Evolutionary conservation across 78 protist genomes (phyloP), one percentile per base, ranked within the genome.

Genomic region (Bodo saltans): DNA sequence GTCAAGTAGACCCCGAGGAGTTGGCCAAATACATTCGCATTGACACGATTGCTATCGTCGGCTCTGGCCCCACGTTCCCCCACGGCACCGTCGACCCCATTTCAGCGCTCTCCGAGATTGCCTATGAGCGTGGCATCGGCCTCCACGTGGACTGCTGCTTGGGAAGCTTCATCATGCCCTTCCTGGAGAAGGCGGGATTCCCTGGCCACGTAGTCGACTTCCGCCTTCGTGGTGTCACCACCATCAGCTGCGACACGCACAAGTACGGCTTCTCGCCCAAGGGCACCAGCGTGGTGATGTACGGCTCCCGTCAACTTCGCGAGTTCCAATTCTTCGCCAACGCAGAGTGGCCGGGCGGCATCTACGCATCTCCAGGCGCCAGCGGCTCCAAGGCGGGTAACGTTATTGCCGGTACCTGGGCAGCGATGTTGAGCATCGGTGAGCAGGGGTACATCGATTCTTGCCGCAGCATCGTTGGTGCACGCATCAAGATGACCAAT

Each of bases 191-290:
- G 40, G 68, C 76, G 21, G 95, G 92, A 3, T 1, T 72, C 33
- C 71, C 69, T 11, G 29, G 30, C 3, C 25, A 3, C 60, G 67
- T 42, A 0, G 72, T 39, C 70, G 96, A 94, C 83, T 93, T 90
- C 87, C 3, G 89, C 34, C 70, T 90, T 33, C 73, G 40, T 8
- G 96, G 96, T 34, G 96, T 93, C 42, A 89, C 94, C 17, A 83
- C 93, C 29, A 88, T 93, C 75, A 92, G 95, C 27, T 39, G 83
- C 23, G 97, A 93, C 84, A 89, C 92, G n/a, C 97, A 95, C 91
- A 95, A 93, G 85, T 95, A 89, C 89, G 97, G 97, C 23, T 92
- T 79, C 74, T 92, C 96, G 0, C 86, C 95, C 21, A 93, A 95
- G 74, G 97, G 97, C 37, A 26, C 69, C 27, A 30, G 73, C 75